Percentiles rank a stretch among this genome's conserved stretches.
Evolutionary conservation across 257 asterid genomes (phyloP).

Genomic region (Solanum microdontum): DNA sequence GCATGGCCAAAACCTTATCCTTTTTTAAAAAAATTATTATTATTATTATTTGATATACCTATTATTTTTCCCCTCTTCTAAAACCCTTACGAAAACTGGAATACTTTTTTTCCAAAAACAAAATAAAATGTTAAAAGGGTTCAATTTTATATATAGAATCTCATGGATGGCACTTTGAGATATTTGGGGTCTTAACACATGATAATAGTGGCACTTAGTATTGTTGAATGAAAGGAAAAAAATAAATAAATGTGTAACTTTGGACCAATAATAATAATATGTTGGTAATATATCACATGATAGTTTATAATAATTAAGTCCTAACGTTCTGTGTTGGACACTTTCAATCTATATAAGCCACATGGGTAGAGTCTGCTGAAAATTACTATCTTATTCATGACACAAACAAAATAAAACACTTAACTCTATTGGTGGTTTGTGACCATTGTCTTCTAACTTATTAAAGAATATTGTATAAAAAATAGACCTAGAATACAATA

Average conservation of each 20-base stretch:
- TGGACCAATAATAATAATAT: not conserved
- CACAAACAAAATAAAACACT: not conserved
- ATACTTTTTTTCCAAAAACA: not conserved
- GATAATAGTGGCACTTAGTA: not conserved
- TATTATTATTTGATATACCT: not conserved
- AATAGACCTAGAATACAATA: not conserved
- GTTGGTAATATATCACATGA: not conserved
- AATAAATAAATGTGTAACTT: not conserved
- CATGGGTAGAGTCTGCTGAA: slow-evolving; percentile 42
- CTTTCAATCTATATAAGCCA: slow-evolving; percentile 15
- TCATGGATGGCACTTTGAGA: not conserved
- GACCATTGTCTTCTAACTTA: slow-evolving; percentile 16
- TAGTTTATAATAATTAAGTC: not conserved
- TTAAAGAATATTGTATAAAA: not conserved
- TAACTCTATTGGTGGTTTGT: slow-evolving; percentile 9
- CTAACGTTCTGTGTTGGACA: slow-evolving; percentile 4
- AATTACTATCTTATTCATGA: slow-evolving; percentile 12
- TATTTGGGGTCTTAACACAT: not conserved
- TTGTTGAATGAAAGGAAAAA: not conserved
- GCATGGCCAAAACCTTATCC: slow-evolving; percentile 14
- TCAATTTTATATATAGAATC: not conserved
- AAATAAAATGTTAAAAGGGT: not conserved
- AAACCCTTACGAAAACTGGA: not conserved
- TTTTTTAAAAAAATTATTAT: not conserved
- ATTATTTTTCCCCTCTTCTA: not conserved